phyloP scores from a whole-genome alignment of 2,329 filamentous ascomycete genomes.

The Orbilia blumenaviensis region DNA sequence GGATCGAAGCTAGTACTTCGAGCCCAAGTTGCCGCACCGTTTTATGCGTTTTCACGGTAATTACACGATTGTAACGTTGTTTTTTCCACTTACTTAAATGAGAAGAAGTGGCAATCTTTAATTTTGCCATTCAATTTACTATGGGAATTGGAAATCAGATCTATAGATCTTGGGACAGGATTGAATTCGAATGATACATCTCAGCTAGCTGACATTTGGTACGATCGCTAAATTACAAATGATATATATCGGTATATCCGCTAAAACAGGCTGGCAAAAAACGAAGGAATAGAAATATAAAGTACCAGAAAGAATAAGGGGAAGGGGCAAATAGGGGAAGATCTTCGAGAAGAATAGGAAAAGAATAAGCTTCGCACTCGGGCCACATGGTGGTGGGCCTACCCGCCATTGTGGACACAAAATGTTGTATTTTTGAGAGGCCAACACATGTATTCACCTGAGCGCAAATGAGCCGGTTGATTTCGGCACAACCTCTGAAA shows the following conservation, averaged over 20 bases:
- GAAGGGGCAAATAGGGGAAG: neutral
- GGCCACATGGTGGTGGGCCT: slow-evolving; percentile 16
- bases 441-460: slow-evolving; percentile 50
- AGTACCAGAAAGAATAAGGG: neutral
- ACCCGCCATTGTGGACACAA: neutral
- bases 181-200: slow-evolving; percentile 21
- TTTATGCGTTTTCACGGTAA: slow-evolving; percentile 8
- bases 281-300: slow-evolving; percentile 7
- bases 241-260: slow-evolving; percentile 39
- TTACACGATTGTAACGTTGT: neutral
- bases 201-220: slow-evolving; percentile 9
- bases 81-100: slow-evolving; percentile 1
- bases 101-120: neutral
- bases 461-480: neutral
- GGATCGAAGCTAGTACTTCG: slow-evolving; percentile 38
- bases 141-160: slow-evolving; percentile 1
- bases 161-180: neutral
- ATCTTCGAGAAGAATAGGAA: neutral
- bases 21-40: slow-evolving; percentile 20
- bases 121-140: neutral
- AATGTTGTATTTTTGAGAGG: slow-evolving; percentile 47
- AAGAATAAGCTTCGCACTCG: slow-evolving; percentile 22
- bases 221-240: slow-evolving; percentile 35
- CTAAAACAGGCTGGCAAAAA: slow-evolving; percentile 7
- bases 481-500: neutral